phyloP scores from a whole-genome alignment of 1,139 yeast species.

The Hyphopichia fennica region DNA sequence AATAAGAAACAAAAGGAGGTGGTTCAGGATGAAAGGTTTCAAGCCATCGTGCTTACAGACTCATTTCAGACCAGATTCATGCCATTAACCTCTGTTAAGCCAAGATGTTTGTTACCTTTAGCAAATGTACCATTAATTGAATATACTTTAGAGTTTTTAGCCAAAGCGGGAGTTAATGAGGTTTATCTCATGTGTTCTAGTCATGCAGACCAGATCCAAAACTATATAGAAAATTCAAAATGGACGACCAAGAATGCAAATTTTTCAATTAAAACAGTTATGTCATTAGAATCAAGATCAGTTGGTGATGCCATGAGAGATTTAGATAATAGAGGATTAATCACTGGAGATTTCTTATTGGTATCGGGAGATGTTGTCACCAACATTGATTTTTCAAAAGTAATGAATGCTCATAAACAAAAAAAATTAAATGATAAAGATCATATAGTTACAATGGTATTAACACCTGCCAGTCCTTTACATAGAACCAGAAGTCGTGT shows the following conservation, averaged over 20 bases:
- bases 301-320: conserved; percentile 98
- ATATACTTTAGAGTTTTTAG: conserved; percentile 90
- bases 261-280: conserved; percentile 71
- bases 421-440: conserved; percentile 78
- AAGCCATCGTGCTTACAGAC: conserved; percentile 92
- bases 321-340: conserved; percentile 84
- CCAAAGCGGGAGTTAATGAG: conserved; percentile 86
- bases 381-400: conserved; percentile 76
- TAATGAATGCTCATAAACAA: conserved; percentile 69
- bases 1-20: conserved; percentile 53
- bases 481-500: conserved; percentile 79
- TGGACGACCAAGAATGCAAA: conserved; percentile 80
- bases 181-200: conserved; percentile 87
- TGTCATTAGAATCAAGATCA: conserved; percentile 86
- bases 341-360: conserved; percentile 83
- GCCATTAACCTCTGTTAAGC: conserved; percentile 84
- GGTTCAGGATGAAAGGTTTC: conserved; percentile 73
- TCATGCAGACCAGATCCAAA: conserved; percentile 85
- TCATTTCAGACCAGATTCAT: conserved; percentile 88
- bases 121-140: conserved; percentile 94
- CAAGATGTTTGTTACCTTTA: conserved; percentile 86
- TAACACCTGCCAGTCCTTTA: conserved; percentile 80
- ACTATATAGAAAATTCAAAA: conserved; percentile 76
- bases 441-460: conserved; percentile 91
- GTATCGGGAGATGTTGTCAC: conserved; percentile 95